Percentiles rank a stretch among this genome's conserved stretches.
These are phyloP conservation scores for Solanum okadae DNA, from an alignment of 257 asterid species.

Conservation along the genomic window DNA sequence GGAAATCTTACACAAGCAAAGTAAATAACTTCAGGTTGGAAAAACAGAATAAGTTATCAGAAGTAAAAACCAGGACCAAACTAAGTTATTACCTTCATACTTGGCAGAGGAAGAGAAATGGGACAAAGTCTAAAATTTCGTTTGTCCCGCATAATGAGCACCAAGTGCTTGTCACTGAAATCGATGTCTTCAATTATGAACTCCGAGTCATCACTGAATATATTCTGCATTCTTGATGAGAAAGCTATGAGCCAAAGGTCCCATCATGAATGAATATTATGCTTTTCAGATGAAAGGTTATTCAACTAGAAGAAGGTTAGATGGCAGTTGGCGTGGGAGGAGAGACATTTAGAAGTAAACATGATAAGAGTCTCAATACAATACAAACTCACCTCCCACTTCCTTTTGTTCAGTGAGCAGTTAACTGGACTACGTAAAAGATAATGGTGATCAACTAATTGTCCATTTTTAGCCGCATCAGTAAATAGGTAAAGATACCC, in stretches of 20 bases:
- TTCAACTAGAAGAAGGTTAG: not conserved
- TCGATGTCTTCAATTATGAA: constrained; percentile 75
- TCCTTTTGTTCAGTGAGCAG: constrained; percentile 29
- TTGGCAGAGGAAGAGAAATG: constrained; percentile 57
- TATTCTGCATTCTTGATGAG: constrained; percentile 40
- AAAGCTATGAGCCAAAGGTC: not conserved
- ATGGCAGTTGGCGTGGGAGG: not conserved
- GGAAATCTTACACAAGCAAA: not conserved
- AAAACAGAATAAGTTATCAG: not conserved
- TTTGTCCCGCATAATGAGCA: constrained; percentile 44
- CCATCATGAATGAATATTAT: not conserved
- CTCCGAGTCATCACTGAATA: constrained; percentile 43
- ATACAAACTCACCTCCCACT: constrained; percentile 71
- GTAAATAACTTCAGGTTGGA: not conserved
- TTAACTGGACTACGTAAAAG: constrained; percentile 52
- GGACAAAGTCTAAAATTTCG: constrained; percentile 50
- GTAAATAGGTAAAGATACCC: constrained; percentile 90
- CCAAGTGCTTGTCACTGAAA: constrained; percentile 64
- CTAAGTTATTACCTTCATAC: constrained; percentile 44
- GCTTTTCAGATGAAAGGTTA: not conserved
- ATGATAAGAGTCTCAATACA: not conserved
- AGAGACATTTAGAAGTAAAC: not conserved
- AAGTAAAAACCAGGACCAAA: not conserved
- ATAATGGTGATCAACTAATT: constrained; percentile 66
- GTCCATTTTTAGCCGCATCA: constrained; percentile 53